Percentiles rank a stretch among this genome's conserved stretches.
Conservation (phyloP, 2,329 filamentous ascomycete genomes). For the Zymoseptoria crescenta region DNA sequence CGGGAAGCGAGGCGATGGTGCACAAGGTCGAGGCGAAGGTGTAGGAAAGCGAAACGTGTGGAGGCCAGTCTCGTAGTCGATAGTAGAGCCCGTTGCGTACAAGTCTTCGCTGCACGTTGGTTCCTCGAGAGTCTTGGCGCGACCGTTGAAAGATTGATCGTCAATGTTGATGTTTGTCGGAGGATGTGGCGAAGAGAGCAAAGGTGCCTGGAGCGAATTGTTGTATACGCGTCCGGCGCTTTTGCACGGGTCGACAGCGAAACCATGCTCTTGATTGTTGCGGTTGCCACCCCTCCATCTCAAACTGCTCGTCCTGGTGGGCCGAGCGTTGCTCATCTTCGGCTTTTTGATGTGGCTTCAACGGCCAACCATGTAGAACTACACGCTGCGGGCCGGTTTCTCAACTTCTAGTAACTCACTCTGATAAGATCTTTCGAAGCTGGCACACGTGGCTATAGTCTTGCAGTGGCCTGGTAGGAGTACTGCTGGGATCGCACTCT, state of each 20-base stretch:
- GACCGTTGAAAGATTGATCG: not conserved
- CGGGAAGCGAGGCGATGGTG: conserved; percentile 1
- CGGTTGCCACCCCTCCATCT: not conserved
- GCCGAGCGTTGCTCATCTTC: not conserved
- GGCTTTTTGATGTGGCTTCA: not conserved
- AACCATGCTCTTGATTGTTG: not conserved
- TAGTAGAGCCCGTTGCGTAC: conserved; percentile 10
- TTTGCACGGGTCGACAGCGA: not conserved
- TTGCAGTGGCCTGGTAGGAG: not conserved
- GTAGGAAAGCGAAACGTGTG: conserved; percentile 25
- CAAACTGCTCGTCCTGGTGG: not conserved
- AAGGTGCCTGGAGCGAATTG: not conserved
- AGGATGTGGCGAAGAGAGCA: not conserved
- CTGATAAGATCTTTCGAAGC: not conserved
- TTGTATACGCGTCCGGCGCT: not conserved
- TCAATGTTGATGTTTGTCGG: not conserved
- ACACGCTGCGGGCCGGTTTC: not conserved
- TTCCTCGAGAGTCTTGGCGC: not conserved
- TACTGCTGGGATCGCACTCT: not conserved
- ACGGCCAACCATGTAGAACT: not conserved
- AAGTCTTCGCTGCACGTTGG: conserved; percentile 13
- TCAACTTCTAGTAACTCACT: not conserved
- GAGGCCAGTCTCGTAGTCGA: conserved; percentile 18
- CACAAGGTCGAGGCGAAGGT: conserved; percentile 17
- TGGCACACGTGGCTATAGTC: not conserved